These are phyloP conservation scores for Pyrenopolyporus hunteri DNA, from an alignment of 495 filamentous ascomycete species.

Conservation along the genomic window DNA sequence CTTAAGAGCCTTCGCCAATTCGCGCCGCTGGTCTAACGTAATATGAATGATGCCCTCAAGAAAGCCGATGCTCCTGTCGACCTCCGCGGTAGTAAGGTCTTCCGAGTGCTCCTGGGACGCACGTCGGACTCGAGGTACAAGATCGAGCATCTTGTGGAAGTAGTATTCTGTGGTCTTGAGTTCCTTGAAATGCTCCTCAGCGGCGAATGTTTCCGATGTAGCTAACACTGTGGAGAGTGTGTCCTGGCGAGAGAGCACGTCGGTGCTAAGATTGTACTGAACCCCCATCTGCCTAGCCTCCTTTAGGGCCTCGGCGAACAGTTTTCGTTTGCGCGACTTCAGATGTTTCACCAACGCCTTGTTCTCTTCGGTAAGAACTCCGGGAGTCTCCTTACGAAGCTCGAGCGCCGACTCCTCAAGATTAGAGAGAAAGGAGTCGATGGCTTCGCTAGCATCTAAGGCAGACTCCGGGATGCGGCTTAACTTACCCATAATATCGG, in stretches of 20 bases:
- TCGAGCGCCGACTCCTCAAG: constrained; percentile 70
- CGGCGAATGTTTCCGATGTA: constrained; percentile 54
- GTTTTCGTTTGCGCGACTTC: constrained; percentile 86
- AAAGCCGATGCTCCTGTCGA: constrained; percentile 76
- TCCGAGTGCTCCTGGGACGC: constrained; percentile 74
- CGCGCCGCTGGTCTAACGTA: constrained; percentile 68
- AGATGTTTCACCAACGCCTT: constrained; percentile 81
- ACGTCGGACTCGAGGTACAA: constrained; percentile 69
- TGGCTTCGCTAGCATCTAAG: constrained; percentile 62
- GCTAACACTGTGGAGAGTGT: constrained; percentile 72
- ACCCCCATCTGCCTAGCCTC: constrained; percentile 86
- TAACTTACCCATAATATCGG: constrained; percentile 52
- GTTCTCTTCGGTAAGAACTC: constrained; percentile 78
- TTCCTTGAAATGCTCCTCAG: constrained; percentile 42
- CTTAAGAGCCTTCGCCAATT: constrained; percentile 53
- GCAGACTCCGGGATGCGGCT: constrained; percentile 57
- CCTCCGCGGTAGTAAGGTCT: constrained; percentile 79
- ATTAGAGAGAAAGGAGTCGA: constrained; percentile 70
- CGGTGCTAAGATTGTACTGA: constrained; percentile 73
- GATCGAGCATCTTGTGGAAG: constrained; percentile 77
- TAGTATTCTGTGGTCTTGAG: constrained; percentile 53
- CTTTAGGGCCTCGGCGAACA: constrained; percentile 86
- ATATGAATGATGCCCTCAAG: constrained; percentile 80
- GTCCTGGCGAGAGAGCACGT: constrained; percentile 71
- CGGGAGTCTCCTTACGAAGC: constrained; percentile 81